Base-by-base conservation (phyloP, 2,329 filamentous ascomycete species). In the Tolypocladium inflatum region DNA sequence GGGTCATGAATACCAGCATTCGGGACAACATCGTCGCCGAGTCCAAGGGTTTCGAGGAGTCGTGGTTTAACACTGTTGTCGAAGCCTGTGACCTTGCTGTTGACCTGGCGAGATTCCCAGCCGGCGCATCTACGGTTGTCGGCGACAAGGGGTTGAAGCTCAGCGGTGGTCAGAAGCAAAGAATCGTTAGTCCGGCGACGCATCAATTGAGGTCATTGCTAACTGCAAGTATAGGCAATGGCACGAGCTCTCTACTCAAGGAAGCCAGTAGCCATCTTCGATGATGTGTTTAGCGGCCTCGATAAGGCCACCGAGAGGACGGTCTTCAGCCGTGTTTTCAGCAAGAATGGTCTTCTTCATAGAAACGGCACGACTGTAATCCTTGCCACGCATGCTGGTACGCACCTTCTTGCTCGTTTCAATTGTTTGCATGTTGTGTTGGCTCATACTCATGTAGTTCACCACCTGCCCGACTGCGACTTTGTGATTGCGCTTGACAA, bases 401-500 rank as follows among this genome's bases (percentile, higher is more conserved):
- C 26, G 26, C 26, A 30, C 5, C 26, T 4, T 30, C 26, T 3
- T 30, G 26, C 5, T 30, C 26, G 26, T 4, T 3, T 4, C 26
- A 2, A 2, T 30, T 4, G 5, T 30, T 30, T 30, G 26, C 5
- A 30, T 30, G 26, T 30, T 30, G 26, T 30, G 26, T 30, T 30
- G n/a, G 61, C 33, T 33, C 33, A 33, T 9, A 33, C 55, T 2
- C 58, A 10, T 6, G 1, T 26, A 69, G 67, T 70, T 19, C 66
- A 70, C 35, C 62, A 63, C 3, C 63, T 80, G 1, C 73, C 75
- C 0, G 65, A 67, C 0, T 74, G 77, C 2, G 73, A 80, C 51
- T 71, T 76, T 42, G 71, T 81, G 9, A 70, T 80, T 55, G 74
- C 72, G 0, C 69, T 82, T 0, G 70, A 71, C 2, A 60, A 61